Evolutionary conservation across 2,329 filamentous ascomycete species (phyloP), one percentile per base, ranked within the genome.

Genomic region (Beauveria pseudobassiana): DNA sequence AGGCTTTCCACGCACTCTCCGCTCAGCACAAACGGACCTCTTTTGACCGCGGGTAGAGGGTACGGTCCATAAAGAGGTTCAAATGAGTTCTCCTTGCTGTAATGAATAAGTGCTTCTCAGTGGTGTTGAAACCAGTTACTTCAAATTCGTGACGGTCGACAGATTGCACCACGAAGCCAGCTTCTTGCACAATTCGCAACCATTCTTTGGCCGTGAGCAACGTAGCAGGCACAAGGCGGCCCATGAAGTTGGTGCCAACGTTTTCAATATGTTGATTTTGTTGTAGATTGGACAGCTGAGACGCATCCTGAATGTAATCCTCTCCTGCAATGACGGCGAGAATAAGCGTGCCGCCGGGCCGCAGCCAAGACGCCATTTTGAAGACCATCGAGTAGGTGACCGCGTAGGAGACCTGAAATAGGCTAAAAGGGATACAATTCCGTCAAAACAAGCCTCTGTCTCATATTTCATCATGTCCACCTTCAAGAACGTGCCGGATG

Each of bases 341-440:
- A 24, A 48, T 3, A 28, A 56, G 7, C 20, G 53, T 56, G 9
- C 53, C 53, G 12, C 53, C 40, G 14, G 53, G 53, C 12, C 42
- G 53, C 16, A 56, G 42, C 53, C 53, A 56, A 8, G 53, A 56
- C 5, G 53, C 53, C 43, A 57, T 57, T 12, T 38, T 57, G 54
- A 57, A 30, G 3, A 46, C 3, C 54, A 57, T 45, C 40, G 43
- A 57, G 43, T 46, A 48, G 18, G 18, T 34, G 22, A 10, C 18
- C 16, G 24, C 18, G 14, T 57, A 24, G 7, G 54, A 57, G 14
- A 57, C 28, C 2, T 46, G 54, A 5, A 57, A 30, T 6, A 46
- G 40, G 20, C 28, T 57, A 5, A 57, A 22, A 30, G 22, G 10
- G 40, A 45, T 14, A 57, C 1, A 10, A 42, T 42, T 5, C 20